Evolutionary conservation across 495 filamentous ascomycete genomes (phyloP), one percentile per base, ranked within the genome.

Genomic region (Hypomontagnella monticulosa): DNA sequence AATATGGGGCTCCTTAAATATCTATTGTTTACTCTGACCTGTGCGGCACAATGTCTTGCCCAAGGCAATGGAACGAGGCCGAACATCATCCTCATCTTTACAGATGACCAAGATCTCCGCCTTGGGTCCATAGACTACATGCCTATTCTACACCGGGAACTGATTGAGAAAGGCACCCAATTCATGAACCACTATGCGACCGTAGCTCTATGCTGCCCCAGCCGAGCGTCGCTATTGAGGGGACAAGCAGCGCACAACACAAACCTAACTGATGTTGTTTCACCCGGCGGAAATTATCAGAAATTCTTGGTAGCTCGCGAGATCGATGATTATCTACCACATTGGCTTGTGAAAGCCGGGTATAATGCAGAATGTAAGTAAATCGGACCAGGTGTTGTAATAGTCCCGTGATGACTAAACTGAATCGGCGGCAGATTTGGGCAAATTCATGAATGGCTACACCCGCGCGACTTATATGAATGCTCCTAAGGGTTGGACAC

Each of bases 241-340:
- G 85, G 85, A 20, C 77, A 80, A 42, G 76, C 81, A 30, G 84
- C 83, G 0, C 85, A 88, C 61, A 88, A 87, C 61, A 87, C 85
- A 2, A 88, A 88, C 63, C 82, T 88, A 6, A 87, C 85, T 0
- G 78, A 86, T 54, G 81, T 88, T 15, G 71, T 53, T 4, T 80
- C 84, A 3, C 85, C 82, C 3, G 55, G 33, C 10, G 83, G 84
- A 10, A 84, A 84, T 15, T 87, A 85, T 60, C 81, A 83, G 14
- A 85, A 87, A 54, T 85, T 86, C 36, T 72, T 84, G 2, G 69
- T 76, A 11, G 76, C 82, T 41, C 83, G 83, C 9, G 80, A 84
- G 56, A 85, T 87, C 53, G 78, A 84, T 0, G 73, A 83, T 55
- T 87, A 78, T 53, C 74, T 87, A 8, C 84, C 85, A 0, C 61